Evolutionary conservation across 176 grass and related monocot species (phyloP).

Genomic region (Otatea glauca): DNA sequence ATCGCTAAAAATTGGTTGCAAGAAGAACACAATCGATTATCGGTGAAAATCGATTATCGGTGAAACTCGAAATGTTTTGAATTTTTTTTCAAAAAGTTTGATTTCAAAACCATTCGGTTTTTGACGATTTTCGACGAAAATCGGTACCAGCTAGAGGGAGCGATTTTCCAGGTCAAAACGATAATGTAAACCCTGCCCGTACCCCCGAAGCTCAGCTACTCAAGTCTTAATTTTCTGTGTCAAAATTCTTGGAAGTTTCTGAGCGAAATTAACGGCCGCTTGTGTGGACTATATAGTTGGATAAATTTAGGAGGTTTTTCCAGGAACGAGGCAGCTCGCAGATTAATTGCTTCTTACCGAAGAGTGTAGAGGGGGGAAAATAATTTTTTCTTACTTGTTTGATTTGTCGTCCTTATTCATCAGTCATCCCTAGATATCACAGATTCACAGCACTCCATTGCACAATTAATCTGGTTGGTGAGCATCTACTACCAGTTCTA

Average conservation of each 20-base stretch:
- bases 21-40: too few species aligned
- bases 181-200: too few species aligned
- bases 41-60: too few species aligned
- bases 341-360: background rate
- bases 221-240: background rate
- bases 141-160: too few species aligned
- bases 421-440: background rate
- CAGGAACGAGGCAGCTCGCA: background rate
- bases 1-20: too few species aligned
- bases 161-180: too few species aligned
- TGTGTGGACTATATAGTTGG: background rate
- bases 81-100: too few species aligned
- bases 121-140: too few species aligned
- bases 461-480: background rate
- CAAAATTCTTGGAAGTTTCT: background rate
- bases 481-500: background rate
- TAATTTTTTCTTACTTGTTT: background rate
- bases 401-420: background rate
- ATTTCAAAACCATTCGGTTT: too few species aligned
- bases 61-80: too few species aligned
- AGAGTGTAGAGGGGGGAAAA: background rate
- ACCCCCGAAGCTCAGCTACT: background rate
- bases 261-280: background rate
- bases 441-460: background rate
- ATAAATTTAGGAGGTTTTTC: background rate